These are phyloP conservation scores for Cladophialophora bantiana DNA, from an alignment of 2,329 filamentous ascomycete genomes.

Conservation along the genomic window DNA sequence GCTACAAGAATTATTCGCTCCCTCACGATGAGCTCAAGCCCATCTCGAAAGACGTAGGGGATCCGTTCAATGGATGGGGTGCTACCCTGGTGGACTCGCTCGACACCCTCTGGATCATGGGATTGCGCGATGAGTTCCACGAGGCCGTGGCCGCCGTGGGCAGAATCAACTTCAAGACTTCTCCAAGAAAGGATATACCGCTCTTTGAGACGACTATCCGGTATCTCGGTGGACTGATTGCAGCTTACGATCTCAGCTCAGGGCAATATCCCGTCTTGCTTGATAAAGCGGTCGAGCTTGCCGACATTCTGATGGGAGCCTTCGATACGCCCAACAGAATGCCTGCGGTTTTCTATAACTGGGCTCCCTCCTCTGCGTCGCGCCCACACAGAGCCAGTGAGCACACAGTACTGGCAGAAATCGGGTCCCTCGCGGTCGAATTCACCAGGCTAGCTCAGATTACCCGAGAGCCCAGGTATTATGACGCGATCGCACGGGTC, in stretches of 20 bases:
- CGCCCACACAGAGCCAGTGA: slow-evolving; percentile 62
- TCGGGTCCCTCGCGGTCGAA: slow-evolving; percentile 83
- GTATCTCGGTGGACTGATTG: slow-evolving; percentile 84
- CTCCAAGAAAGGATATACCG: slow-evolving; percentile 73
- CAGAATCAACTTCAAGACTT: slow-evolving; percentile 83
- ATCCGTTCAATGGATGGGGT: slow-evolving; percentile 92
- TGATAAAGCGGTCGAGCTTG: slow-evolving; percentile 79
- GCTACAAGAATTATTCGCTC: slow-evolving; percentile 82
- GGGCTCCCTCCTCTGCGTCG: slow-evolving; percentile 71
- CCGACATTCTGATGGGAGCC: slow-evolving; percentile 78
- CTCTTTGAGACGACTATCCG: slow-evolving; percentile 92
- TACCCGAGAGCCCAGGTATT: slow-evolving; percentile 81
- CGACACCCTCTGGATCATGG: slow-evolving; percentile 89
- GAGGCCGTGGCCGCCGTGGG: slow-evolving; percentile 74
- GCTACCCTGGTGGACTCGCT: slow-evolving; percentile 83
- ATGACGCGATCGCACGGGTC: slow-evolving; percentile 86
- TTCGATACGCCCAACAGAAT: slow-evolving; percentile 96
- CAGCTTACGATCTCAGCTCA: slow-evolving; percentile 85
- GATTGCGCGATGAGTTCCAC: slow-evolving; percentile 77
- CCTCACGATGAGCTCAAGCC: slow-evolving; percentile 86
- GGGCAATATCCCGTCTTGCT: slow-evolving; percentile 71
- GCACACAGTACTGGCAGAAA: slow-evolving; percentile 68
- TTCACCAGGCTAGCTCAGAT: slow-evolving; percentile 89
- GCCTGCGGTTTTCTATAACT: slow-evolving; percentile 81
- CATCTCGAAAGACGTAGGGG: slow-evolving; percentile 68